Base-by-base conservation (phyloP, 345 rosid species). In the Arabis alpina region DNA sequence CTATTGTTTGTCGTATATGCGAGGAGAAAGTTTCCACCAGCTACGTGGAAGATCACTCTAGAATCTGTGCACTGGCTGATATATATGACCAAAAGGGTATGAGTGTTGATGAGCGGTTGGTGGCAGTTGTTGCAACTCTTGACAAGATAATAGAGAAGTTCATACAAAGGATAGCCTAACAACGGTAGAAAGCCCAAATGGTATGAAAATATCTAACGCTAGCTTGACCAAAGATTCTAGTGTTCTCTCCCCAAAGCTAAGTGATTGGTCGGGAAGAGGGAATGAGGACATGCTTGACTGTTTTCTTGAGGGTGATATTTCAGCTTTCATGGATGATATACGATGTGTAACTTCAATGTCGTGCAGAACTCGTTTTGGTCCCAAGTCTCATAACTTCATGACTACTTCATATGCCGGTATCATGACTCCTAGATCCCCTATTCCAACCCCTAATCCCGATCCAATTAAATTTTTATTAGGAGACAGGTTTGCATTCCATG, bases 331-430 rank as follows among this genome's bases (percentile, higher is more conserved):
- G 89, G 93, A 93, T 64, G 96, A 92, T 77, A 75, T 92, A 74
- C 87, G 87, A 81, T 86, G 87, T 32, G 76, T 90, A 57, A 85
- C 92, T 71, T 80, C 89, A 62, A 82, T 90, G 88, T 88, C 95
- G 70, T 93, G 97, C 75, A 93, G 45, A 83, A 87, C 93, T 44
- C 93, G 96, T 70, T 89, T 90, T 71, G 92, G 96, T 55, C 88
- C 89, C 61, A 90, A 93, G 81, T 88, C 98, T 37, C 93, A 92
- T 80, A 95, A 90, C 69, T 94, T 91, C 76, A 86, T 87, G 95
- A 75, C 98, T 36, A 84, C 96, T 53, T 90, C 97, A 32, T 90
- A 96, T 25, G 92, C 88, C 40, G 91, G 96, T 68, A 87, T 96
- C 82, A 84, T 90, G 88, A 93, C 97, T 69, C 97, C 98, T 61